phyloP scores from a whole-genome alignment of 140 eudicot genomes.

The Flaveria floridana region DNA sequence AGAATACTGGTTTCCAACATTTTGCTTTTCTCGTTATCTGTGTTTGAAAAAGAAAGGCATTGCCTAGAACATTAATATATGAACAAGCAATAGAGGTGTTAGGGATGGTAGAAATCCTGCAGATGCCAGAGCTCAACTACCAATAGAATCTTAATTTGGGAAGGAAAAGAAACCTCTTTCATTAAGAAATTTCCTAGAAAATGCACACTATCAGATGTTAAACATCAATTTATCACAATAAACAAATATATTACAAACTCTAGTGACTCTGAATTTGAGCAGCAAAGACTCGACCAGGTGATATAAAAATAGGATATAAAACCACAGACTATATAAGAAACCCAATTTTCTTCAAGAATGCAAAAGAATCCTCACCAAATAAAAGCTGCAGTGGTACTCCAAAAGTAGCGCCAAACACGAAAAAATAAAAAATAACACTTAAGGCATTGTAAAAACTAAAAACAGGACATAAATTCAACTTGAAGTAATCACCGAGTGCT shows the following conservation, averaged over 20 bases:
- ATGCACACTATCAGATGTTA: neutral
- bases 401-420: neutral
- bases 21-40: neutral
- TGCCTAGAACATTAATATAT: neutral
- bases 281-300: conserved; percentile 1
- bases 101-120: neutral
- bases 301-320: neutral
- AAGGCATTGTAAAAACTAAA: neutral
- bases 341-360: neutral
- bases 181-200: neutral
- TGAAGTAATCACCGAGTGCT: neutral
- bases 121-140: neutral
- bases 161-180: neutral
- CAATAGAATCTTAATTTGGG: neutral
- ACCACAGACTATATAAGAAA: neutral
- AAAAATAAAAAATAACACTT: no score
- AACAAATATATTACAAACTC: neutral
- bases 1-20: neutral
- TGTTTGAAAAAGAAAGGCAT: neutral
- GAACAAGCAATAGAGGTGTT: neutral
- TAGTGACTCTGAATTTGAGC: neutral
- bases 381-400: neutral
- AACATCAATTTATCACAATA: neutral
- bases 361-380: neutral
- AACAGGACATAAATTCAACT: neutral